A percentile compares a stretch with the other conserved stretches of the same genome.
phyloP scores from a whole-genome alignment of 257 asterid species.

The Misopates orontium region DNA sequence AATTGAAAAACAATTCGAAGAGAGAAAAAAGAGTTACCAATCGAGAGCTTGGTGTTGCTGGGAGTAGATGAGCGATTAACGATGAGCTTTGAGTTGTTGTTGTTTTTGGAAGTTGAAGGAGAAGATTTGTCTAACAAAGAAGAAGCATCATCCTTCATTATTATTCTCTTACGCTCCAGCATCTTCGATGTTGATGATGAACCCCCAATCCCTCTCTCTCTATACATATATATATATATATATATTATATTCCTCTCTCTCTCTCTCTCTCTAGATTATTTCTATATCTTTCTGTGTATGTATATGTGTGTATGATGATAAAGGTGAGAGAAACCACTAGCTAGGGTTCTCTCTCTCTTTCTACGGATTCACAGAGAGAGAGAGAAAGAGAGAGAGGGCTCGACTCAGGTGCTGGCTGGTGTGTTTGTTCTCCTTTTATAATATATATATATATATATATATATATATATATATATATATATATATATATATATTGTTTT shows the following conservation, averaged over 20 bases:
- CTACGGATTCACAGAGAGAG: not conserved
- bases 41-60: conserved; percentile 43
- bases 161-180: conserved; percentile 60
- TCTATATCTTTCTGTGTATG: not conserved
- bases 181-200: conserved; percentile 51
- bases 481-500: no score
- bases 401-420: conserved; percentile 35
- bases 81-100: conserved; percentile 40
- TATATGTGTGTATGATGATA: conserved; percentile 1
- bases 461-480: no score
- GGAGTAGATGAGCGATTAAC: conserved; percentile 37
- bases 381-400: conserved; percentile 25
- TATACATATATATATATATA: conserved; percentile 37
- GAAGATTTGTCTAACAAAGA: conserved; percentile 58
- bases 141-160: conserved; percentile 49
- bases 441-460: no score
- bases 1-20: not conserved
- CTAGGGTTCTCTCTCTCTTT: conserved; percentile 37
- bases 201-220: conserved; percentile 54
- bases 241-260: not conserved
- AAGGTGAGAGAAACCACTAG: conserved; percentile 30
- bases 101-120: conserved; percentile 51
- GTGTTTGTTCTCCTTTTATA: conserved; percentile 25
- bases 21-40: conserved; percentile 29
- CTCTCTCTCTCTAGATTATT: no score